Conservation (phyloP, 768 basidiomycete species). For the Rhodotorula taiwanensis region DNA sequence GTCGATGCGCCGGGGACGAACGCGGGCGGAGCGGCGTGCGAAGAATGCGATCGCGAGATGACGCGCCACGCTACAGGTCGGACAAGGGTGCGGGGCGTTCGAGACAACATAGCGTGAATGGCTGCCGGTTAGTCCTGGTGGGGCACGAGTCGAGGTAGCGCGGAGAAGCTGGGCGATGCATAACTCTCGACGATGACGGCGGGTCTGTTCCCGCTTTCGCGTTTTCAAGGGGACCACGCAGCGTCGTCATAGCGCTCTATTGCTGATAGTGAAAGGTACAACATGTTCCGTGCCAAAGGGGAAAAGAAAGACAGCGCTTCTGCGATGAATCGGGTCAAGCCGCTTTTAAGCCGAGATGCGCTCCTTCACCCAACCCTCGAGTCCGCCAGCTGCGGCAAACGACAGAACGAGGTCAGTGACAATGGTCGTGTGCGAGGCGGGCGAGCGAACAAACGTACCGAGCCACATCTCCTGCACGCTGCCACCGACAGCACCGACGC, state of each 20-base stretch:
- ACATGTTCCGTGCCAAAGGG: no score
- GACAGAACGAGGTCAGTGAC: not conserved
- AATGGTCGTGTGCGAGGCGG: not conserved
- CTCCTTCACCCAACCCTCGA: conserved; percentile 36
- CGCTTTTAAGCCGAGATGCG: conserved; percentile 12
- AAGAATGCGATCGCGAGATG: conserved; percentile 12
- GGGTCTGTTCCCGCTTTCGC: no score
- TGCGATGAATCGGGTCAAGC: no score
- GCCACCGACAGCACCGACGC: conserved; percentile 69
- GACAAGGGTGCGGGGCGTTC: not conserved
- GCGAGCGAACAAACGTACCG: conserved; percentile 42
- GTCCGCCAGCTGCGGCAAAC: conserved; percentile 27
- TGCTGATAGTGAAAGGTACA: no score
- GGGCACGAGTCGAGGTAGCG: not conserved
- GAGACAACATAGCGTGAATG: not conserved
- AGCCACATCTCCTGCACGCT: conserved; percentile 98
- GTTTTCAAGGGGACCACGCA: no score
- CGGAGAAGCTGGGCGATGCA: not conserved
- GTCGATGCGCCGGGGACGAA: conserved; percentile 25
- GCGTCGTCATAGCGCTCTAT: no score
- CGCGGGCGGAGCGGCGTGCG: conserved; percentile 13
- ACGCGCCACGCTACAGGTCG: not conserved
- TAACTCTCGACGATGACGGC: no score
- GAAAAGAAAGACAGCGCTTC: no score
- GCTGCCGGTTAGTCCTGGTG: no score